Evolutionary conservation across 73 alveolate genomes (phyloP).

Genomic region (Paramecium biaurelia): DNA sequence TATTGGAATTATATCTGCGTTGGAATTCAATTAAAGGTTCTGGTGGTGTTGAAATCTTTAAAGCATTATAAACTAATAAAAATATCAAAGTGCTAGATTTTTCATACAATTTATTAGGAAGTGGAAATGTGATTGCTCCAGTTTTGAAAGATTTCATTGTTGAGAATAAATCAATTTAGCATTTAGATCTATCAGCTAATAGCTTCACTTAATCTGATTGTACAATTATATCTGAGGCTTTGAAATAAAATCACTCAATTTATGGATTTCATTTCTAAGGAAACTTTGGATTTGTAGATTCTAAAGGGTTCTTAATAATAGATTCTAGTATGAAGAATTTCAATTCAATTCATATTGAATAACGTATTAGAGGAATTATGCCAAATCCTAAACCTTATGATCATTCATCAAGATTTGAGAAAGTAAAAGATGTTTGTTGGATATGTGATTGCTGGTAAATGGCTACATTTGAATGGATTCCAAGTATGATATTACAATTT

Average conservation of each 20-base stretch:
- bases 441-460: constrained; percentile 64
- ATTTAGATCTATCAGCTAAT: constrained; percentile 45
- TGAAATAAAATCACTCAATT: constrained; percentile 33
- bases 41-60: constrained; percentile 29
- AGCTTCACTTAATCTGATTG: constrained; percentile 32
- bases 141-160: constrained; percentile 28
- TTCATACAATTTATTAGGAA: constrained; percentile 30
- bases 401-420: neutral
- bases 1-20: constrained; percentile 41
- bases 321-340: constrained; percentile 19
- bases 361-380: neutral
- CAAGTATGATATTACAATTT: neutral
- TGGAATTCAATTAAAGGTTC: constrained; percentile 51
- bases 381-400: constrained; percentile 28
- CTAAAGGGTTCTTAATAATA: constrained; percentile 44
- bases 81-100: constrained; percentile 44
- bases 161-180: constrained; percentile 30
- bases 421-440: constrained; percentile 58
- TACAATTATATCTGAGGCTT: constrained; percentile 2
- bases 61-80: constrained; percentile 19
- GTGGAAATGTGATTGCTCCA: neutral
- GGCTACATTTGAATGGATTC: constrained; percentile 47
- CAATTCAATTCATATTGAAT: neutral
- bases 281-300: constrained; percentile 58
- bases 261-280: constrained; percentile 64